Conservation (phyloP, 139 green algal species). For the Coelastrella sp. region DNA sequence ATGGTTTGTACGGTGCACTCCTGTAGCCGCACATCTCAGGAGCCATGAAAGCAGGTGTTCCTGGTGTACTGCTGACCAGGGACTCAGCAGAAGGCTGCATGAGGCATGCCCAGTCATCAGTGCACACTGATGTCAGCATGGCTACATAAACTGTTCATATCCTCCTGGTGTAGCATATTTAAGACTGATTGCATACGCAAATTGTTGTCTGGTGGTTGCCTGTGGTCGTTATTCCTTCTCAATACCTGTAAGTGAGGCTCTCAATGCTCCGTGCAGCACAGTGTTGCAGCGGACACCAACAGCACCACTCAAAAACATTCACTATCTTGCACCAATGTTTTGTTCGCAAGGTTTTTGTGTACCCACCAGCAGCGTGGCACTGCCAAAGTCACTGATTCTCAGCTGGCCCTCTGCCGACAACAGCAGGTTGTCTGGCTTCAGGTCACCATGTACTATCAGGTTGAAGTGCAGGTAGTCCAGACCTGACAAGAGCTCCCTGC, state of each 20-base stretch:
- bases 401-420: constrained; percentile 51
- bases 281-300: too few relatives aligned
- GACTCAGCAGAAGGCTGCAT: background rate
- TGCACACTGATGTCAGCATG: background rate
- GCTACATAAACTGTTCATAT: background rate
- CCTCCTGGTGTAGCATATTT: background rate
- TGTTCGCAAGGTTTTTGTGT: background rate
- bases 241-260: too few relatives aligned
- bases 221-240: too few relatives aligned
- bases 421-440: constrained; percentile 70
- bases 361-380: constrained; percentile 28
- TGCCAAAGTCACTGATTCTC: constrained; percentile 67
- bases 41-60: constrained; percentile 65
- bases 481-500: constrained; percentile 52
- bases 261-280: too few relatives aligned
- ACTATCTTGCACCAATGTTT: too few relatives aligned
- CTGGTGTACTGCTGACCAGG: constrained; percentile 36
- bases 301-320: too few relatives aligned
- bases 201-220: background rate
- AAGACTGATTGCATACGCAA: background rate
- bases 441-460: constrained; percentile 60
- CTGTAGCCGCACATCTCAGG: constrained; percentile 58
- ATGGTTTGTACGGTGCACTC: constrained; percentile 49
- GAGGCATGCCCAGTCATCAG: background rate
- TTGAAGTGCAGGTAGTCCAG: constrained; percentile 59